phyloP scores from a whole-genome alignment of 139 green algal species.

The Yamagishiella unicocca region DNA sequence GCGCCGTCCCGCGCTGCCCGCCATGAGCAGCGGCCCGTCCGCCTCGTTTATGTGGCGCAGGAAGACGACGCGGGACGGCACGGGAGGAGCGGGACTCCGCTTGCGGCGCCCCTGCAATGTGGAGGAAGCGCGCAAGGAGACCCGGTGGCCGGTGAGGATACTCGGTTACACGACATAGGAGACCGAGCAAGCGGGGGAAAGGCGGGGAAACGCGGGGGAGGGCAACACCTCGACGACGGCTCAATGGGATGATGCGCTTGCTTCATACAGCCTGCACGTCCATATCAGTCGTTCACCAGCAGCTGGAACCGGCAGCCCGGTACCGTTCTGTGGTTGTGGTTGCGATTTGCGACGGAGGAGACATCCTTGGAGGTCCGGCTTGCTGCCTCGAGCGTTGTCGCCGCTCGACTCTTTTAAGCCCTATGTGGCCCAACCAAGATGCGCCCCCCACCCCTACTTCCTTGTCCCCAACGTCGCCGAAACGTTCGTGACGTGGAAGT shows the following conservation, averaged over 20 bases:
- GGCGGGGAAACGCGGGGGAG: no score
- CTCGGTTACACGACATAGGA: no score
- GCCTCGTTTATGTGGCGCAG: constrained; percentile 83
- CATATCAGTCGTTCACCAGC: no score
- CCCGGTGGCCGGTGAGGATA: background rate
- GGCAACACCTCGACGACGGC: background rate
- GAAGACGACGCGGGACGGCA: constrained; percentile 39
- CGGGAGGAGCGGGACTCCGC: constrained; percentile 4
- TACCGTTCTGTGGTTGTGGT: no score
- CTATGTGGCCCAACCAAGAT: no score
- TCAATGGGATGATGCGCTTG: background rate
- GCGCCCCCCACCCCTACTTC: no score
- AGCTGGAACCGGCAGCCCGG: no score
- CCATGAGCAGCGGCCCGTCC: constrained; percentile 77
- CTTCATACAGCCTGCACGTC: background rate
- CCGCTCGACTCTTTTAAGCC: no score
- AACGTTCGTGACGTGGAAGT: constrained; percentile 65
- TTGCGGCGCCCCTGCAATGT: constrained; percentile 7
- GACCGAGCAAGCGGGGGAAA: no score
- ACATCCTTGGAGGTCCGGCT: background rate
- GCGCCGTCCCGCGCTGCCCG: constrained; percentile 75
- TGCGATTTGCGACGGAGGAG: background rate
- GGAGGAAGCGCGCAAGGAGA: no score
- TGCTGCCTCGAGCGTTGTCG: no score
- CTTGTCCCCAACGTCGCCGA: no score